Evolutionary conservation across 108 stramenopile genomes (phyloP).

Genomic region (Nitzschia sp.): DNA sequence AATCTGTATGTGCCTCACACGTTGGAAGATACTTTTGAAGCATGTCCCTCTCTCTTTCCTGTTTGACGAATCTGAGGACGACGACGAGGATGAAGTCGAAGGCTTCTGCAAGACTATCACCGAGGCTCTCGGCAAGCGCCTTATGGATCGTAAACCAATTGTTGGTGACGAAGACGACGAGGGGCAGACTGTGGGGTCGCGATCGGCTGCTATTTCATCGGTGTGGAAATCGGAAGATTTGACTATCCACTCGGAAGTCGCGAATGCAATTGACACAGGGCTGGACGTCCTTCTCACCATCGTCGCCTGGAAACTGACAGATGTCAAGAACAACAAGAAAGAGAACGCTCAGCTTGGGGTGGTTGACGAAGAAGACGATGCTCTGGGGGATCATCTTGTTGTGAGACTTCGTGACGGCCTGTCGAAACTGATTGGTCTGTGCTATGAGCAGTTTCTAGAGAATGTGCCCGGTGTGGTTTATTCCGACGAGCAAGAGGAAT

Average conservation of each 20-base stretch:
- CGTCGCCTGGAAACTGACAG: conserved; percentile 37
- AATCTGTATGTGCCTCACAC: conserved; percentile 59
- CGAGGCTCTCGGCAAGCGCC: conserved; percentile 34
- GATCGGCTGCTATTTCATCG: neutral
- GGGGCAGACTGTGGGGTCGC: neutral
- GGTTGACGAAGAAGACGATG: conserved; percentile 42
- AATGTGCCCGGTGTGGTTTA: conserved; percentile 39
- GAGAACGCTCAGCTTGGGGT: conserved; percentile 21
- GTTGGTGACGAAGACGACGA: conserved; percentile 12
- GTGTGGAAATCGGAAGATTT: conserved; percentile 47
- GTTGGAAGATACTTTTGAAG: conserved; percentile 56
- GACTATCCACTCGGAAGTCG: conserved; percentile 45
- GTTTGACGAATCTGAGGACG: conserved; percentile 26
- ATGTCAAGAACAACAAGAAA: neutral
- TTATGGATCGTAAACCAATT: conserved; percentile 26
- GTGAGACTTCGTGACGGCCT: conserved; percentile 60
- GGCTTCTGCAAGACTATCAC: conserved; percentile 36
- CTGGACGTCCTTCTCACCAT: conserved; percentile 53
- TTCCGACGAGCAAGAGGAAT: conserved; percentile 57
- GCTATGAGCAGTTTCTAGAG: conserved; percentile 72
- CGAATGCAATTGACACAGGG: conserved; percentile 43
- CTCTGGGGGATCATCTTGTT: conserved; percentile 42
- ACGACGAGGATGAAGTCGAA: conserved; percentile 37
- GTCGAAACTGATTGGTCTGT: conserved; percentile 55
- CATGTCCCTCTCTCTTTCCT: conserved; percentile 32